Conservation (phyloP, 352 stramenopile genomes). For the Phytophthora pini region DNA sequence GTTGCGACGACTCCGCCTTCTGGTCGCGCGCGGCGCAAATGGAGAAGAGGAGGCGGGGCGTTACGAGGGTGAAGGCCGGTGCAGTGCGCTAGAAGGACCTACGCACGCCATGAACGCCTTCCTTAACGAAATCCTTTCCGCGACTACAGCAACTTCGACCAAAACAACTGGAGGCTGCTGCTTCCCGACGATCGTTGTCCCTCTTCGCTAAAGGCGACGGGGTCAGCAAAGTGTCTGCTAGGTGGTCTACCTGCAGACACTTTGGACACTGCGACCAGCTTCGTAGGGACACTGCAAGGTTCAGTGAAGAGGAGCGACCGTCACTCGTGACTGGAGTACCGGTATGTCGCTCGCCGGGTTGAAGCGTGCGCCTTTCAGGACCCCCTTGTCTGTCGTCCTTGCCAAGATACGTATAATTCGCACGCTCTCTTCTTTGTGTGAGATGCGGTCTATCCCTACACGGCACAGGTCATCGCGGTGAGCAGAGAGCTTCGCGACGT, state of each 20-base stretch:
- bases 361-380: no score
- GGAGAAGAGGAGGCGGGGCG: background rate
- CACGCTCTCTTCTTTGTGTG: no score
- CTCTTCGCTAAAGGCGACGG: slow-evolving; percentile 28
- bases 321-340: background rate
- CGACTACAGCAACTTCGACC: slow-evolving; percentile 4
- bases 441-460: no score
- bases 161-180: slow-evolving; percentile 33
- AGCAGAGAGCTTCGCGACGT: no score
- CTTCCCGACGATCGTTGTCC: slow-evolving; percentile 10
- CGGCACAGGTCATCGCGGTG: no score
- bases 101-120: background rate
- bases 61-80: background rate
- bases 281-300: background rate
- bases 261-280: background rate
- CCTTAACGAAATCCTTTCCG: background rate
- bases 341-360: no score
- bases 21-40: no score
- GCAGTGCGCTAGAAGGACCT: no score
- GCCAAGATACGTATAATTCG: no score
- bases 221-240: slow-evolving; percentile 21
- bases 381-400: no score
- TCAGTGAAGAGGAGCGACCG: background rate
- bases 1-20: no score
- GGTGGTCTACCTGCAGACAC: slow-evolving; percentile 1